These are phyloP conservation scores for Triticum aestivum DNA, from an alignment of 176 grass and related monocot genomes.

Conservation along the genomic window DNA sequence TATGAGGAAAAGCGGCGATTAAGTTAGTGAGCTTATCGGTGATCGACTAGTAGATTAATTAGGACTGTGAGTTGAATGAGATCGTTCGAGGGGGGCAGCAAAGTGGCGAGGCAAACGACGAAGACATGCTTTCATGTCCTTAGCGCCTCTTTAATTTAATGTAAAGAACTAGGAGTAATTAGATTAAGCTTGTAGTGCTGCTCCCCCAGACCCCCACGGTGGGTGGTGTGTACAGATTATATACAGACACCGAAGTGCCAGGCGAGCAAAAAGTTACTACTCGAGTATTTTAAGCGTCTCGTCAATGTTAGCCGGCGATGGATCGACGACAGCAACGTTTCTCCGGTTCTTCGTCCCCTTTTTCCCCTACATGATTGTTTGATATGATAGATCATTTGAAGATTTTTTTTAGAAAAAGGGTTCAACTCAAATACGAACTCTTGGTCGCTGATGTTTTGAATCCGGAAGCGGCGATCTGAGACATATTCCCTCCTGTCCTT, in stretches of 20 bases:
- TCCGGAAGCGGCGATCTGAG: too few species aligned
- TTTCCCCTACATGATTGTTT: neutral
- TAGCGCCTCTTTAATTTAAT: neutral
- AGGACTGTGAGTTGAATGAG: neutral
- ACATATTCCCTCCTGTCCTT: too few species aligned
- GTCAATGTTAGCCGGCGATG: neutral
- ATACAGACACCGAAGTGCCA: neutral
- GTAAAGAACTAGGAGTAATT: neutral
- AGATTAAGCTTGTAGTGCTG: neutral
- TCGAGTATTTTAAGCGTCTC: neutral
- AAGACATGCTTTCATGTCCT: constrained; percentile 36
- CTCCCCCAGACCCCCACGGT: neutral
- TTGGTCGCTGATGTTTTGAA: too few species aligned
- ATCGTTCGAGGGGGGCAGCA: neutral
- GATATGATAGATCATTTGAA: neutral
- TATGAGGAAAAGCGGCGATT: neutral
- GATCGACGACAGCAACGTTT: neutral
- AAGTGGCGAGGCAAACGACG: constrained; percentile 22
- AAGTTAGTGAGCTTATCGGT: neutral
- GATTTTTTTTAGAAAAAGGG: neutral
- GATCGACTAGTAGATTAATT: neutral
- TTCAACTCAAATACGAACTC: too few species aligned
- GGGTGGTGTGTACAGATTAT: neutral
- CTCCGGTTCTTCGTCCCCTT: neutral
- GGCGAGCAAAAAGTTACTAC: neutral